A percentile compares a stretch with the other conserved stretches of the same genome.
These are phyloP conservation scores for Tulasnella sp. DNA, from an alignment of 768 basidiomycete species.

Conservation along the genomic window DNA sequence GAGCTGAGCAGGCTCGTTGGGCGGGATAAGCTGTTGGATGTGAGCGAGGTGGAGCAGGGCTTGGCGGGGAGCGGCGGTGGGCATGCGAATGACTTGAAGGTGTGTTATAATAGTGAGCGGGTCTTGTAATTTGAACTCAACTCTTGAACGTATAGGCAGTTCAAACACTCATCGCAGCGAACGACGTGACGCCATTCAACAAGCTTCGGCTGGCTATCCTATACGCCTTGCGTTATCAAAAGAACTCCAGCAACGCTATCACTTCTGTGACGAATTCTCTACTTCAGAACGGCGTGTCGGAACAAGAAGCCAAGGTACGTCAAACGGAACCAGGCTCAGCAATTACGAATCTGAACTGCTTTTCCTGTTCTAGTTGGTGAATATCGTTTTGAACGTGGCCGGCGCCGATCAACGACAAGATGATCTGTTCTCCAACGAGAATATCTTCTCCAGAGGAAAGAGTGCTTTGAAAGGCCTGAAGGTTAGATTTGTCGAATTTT, in stretches of 20 bases:
- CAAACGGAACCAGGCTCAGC: not conserved
- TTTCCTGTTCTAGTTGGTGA: slow-evolving; percentile 64
- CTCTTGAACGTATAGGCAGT: slow-evolving; percentile 55
- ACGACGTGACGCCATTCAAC: slow-evolving; percentile 64
- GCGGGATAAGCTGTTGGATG: slow-evolving; percentile 76
- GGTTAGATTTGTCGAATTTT: slow-evolving; percentile 43
- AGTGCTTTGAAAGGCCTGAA: slow-evolving; percentile 94
- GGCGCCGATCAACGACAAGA: slow-evolving; percentile 96
- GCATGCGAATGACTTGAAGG: slow-evolving; percentile 72
- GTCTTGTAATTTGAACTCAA: not conserved
- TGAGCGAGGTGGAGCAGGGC: slow-evolving; percentile 95
- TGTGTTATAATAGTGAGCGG: slow-evolving; percentile 38
- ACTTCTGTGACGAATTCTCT: slow-evolving; percentile 48
- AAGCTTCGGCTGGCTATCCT: slow-evolving; percentile 89
- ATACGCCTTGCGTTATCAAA: slow-evolving; percentile 93
- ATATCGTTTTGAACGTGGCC: slow-evolving; percentile 86
- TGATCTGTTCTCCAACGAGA: slow-evolving; percentile 93
- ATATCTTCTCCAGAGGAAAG: slow-evolving; percentile 87
- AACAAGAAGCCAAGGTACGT: slow-evolving; percentile 69
- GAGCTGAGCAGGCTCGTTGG: slow-evolving; percentile 90
- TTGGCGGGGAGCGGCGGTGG: slow-evolving; percentile 82
- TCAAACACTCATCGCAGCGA: slow-evolving; percentile 68
- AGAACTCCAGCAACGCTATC: slow-evolving; percentile 77
- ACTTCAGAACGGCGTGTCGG: slow-evolving; percentile 63
- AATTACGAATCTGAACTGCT: not conserved